Evolutionary conservation across 225 moss, liverwort and hornwort genomes (phyloP), one percentile per base, ranked within the genome.

Genomic region (Antitrichia curtipendula): DNA sequence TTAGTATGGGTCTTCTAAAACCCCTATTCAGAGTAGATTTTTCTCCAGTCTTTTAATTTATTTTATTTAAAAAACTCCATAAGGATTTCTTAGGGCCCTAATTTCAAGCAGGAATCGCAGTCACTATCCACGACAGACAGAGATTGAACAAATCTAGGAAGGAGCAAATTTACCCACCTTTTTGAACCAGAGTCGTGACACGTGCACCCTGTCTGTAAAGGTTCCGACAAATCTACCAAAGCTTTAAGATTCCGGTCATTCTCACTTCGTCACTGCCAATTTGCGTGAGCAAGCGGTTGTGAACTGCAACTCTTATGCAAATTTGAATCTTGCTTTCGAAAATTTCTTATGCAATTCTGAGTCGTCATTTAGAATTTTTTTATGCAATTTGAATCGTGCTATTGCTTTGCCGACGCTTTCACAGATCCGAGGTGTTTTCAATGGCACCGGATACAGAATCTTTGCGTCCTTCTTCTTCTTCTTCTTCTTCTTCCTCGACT

Each of bases 61-160:
- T n/a, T n/a, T n/a, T n/a, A n/a, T n/a, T n/a, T n/a, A n/a, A n/a
- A n/a, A n/a, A n/a, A n/a, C n/a, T n/a, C n/a, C n/a, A n/a, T n/a
- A n/a, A n/a, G n/a, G n/a, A n/a, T n/a, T n/a, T n/a, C n/a, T n/a
- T n/a, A n/a, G n/a, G n/a, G n/a, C n/a, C n/a, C n/a, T n/a, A n/a
- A n/a, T n/a, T n/a, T n/a, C n/a, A n/a, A n/a, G n/a, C n/a, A n/a
- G n/a, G n/a, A n/a, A n/a, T n/a, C n/a, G n/a, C n/a, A n/a, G n/a
- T n/a, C 25, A 7, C 11, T 57, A 57, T 76, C 76, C 14, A 75
- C 8, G 36, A 8, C 2, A 0, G 2, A 0, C 32, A 4, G 7
- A 84, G 72, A 84, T 45, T 72, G 3, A 1, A 6, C 2, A 14
- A 61, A 85, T 85, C 61, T 85, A 85, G 50, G 75, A 75, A 75